Evolutionary conservation across 805 yeast species (phyloP), one percentile per base, ranked within the genome.

Genomic region (Schwanniomyces vanrijiae): DNA sequence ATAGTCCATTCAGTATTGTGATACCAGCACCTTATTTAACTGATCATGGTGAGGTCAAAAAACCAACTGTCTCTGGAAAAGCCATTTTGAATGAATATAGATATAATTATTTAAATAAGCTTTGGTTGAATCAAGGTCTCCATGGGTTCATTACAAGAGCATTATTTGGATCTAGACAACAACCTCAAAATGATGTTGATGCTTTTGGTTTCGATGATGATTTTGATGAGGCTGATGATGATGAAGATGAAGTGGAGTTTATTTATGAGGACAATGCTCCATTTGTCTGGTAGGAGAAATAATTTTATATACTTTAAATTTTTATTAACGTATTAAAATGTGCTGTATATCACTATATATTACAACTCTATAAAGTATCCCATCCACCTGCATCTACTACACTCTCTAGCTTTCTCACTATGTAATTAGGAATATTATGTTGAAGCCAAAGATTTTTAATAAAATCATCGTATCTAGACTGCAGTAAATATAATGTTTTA

Each of bases 341-440:
- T 14, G 35, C 9, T 46, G 11, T 34, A 43, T 38, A 45, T 33
- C 40, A 38, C 3, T 20, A 14, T 38, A 19, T 16, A 24, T 19
- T 39, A 16, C 14, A 28, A 40, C 16, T 38, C 62, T 69, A 89
- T 51, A 87, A 69, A 1, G 94, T 88, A 55, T 87, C 94, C 99
- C 99, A 92, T 0, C 99, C 99, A 7, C 99, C 99, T 33, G 86
- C 81, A 64, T 92, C 98, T 28, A 85, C 66, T 6, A 78, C 80
- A 34, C 85, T 82, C 56, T 92, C 98, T 13, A 92, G 75, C 53
- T 83, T 83, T 52, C 98, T 75, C 1, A 90, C 90, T 28, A 91
- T 83, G 39, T 77, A 74, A 55, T 88, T 89, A 3, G 89, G 85
- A 2, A 89, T 72, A 59, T 87, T 88, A 59, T 90, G 91, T 46